Percentiles rank a stretch among this genome's conserved stretches.
phyloP scores from a whole-genome alignment of 1,284 basidiomycete species.

The Rhodofomes roseus region DNA sequence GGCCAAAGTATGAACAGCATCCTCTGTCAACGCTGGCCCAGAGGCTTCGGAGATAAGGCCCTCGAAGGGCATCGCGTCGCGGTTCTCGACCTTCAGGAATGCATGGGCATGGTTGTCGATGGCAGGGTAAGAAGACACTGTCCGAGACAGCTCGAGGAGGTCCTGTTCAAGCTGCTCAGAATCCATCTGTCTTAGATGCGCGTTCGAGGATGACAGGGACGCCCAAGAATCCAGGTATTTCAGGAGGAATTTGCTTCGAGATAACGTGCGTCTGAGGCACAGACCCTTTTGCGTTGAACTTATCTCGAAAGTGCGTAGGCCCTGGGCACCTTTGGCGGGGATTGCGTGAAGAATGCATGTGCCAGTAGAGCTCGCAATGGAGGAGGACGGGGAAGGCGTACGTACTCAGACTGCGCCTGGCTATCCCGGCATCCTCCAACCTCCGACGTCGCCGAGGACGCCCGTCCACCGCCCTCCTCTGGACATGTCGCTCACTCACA shows the following conservation, averaged over 20 bases:
- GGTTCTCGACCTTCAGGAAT: constrained; percentile 45
- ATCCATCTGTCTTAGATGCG: constrained; percentile 10
- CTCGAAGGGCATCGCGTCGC: constrained; percentile 51
- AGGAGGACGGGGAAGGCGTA: too few species aligned
- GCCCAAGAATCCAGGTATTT: not conserved
- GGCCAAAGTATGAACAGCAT: constrained; percentile 54
- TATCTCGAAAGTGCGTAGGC: not conserved
- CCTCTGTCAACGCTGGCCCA: constrained; percentile 45
- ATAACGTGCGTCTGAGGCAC: not conserved
- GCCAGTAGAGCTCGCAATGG: too few species aligned
- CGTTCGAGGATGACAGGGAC: not conserved
- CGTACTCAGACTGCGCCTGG: too few species aligned
- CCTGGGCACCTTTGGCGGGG: not conserved
- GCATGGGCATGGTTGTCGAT: constrained; percentile 80
- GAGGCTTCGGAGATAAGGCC: constrained; percentile 62
- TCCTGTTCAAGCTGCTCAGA: constrained; percentile 11
- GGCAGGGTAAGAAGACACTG: constrained; percentile 35
- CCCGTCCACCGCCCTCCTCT: too few species aligned
- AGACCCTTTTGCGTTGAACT: not conserved
- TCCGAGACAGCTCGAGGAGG: constrained; percentile 15
- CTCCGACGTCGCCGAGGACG: too few species aligned
- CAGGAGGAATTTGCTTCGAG: not conserved
- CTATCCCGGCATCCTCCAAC: too few species aligned
- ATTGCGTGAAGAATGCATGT: too few species aligned
- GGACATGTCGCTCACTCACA: too few species aligned